Conservation (phyloP, 164 flowering plant species). For the Akebia trifoliata region DNA sequence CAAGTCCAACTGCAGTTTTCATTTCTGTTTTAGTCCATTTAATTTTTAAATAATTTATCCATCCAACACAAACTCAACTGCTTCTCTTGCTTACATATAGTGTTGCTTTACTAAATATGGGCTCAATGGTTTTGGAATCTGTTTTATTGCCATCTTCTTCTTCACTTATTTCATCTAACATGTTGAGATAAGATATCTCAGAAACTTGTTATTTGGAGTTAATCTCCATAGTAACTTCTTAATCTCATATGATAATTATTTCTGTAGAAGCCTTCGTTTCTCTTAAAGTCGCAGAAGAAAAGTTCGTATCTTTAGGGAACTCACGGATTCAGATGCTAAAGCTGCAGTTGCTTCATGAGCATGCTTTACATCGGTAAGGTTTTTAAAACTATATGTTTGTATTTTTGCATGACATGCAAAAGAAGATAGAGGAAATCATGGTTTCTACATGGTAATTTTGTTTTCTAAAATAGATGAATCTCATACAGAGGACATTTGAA, state of each 20-base stretch:
- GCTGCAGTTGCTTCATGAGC: conserved; percentile 87
- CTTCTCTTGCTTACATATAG: too few species aligned
- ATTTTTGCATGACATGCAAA: neutral
- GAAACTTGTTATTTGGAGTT: neutral
- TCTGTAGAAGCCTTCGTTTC: conserved; percentile 80
- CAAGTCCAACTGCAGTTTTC: too few species aligned
- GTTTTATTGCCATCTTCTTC: too few species aligned
- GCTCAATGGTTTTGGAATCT: too few species aligned
- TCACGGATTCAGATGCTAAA: conserved; percentile 64
- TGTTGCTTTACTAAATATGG: too few species aligned
- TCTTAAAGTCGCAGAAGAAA: conserved; percentile 70
- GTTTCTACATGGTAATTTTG: neutral
- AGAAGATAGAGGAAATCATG: neutral
- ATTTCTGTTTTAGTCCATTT: too few species aligned
- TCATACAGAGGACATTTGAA: conserved; percentile 70
- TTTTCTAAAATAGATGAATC: conserved; percentile 1
- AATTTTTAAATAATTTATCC: too few species aligned
- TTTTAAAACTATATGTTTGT: neutral
- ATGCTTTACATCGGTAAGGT: conserved; percentile 67
- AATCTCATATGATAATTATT: neutral
- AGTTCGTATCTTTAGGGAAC: conserved; percentile 58
- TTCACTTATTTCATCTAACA: too few species aligned
- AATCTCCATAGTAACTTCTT: neutral
- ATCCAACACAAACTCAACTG: too few species aligned
- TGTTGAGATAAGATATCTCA: too few species aligned